phyloP scores from a whole-genome alignment of 2,329 filamentous ascomycete genomes.

The Beauveria medogensis region DNA sequence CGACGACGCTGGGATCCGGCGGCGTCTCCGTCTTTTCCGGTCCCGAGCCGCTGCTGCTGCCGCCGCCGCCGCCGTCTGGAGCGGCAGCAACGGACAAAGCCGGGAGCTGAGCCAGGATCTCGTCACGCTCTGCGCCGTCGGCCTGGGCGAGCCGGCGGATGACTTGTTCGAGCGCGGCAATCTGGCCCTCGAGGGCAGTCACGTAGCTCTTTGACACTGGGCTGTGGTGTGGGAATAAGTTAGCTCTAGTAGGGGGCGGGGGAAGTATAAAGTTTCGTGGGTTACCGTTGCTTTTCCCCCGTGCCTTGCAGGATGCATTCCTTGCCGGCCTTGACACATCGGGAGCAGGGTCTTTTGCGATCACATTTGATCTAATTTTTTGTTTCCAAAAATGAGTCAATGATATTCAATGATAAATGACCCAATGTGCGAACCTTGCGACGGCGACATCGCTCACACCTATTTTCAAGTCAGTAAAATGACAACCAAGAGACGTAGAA shows the following conservation, averaged over 20 bases:
- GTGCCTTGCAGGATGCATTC: conserved; percentile 32
- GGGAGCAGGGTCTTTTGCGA: conserved; percentile 40
- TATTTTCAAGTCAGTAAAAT: conserved; percentile 14
- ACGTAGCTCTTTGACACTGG: conserved; percentile 38
- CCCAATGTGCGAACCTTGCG: conserved; percentile 27
- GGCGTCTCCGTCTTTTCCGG: conserved; percentile 16
- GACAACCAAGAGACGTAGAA: background rate
- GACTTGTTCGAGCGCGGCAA: conserved; percentile 36
- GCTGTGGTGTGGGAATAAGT: conserved; percentile 18
- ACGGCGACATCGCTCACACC: conserved; percentile 35
- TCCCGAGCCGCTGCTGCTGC: background rate
- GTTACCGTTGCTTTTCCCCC: conserved; percentile 35
- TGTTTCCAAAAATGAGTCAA: conserved; percentile 19
- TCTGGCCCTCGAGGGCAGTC: conserved; percentile 38
- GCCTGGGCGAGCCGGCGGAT: conserved; percentile 36
- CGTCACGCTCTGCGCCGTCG: conserved; percentile 29
- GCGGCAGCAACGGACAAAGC: conserved; percentile 17
- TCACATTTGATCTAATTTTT: conserved; percentile 42
- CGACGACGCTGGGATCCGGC: conserved; percentile 22
- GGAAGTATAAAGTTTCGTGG: background rate
- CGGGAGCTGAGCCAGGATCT: conserved; percentile 32
- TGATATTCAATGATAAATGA: background rate
- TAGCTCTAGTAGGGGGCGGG: background rate
- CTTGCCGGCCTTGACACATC: conserved; percentile 34
- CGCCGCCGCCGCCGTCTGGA: conserved; percentile 8